Evolutionary conservation across 2,329 filamentous ascomycete genomes (phyloP).

Genomic region (Paecilomyces dactylethromorphus): DNA sequence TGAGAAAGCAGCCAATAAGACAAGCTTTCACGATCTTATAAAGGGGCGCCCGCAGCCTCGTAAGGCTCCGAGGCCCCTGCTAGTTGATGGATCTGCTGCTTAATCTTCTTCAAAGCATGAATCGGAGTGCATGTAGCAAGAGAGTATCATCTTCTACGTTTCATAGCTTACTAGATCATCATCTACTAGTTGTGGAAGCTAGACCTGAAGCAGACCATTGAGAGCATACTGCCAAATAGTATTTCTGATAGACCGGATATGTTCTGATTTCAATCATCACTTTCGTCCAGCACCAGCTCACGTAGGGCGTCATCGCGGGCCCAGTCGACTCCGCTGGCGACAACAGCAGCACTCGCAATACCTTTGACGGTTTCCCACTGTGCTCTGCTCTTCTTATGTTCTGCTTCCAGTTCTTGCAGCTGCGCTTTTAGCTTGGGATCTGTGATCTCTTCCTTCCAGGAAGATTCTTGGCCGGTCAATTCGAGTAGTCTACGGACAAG

Average conservation of each 20-base stretch:
- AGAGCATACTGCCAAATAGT: background rate
- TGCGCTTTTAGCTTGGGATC: conserved; percentile 50
- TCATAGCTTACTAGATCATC: background rate
- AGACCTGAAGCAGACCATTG: background rate
- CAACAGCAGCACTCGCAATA: conserved; percentile 69
- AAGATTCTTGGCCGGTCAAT: conserved; percentile 53
- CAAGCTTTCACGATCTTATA: background rate
- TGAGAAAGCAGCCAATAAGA: background rate
- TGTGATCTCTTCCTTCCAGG: conserved; percentile 45
- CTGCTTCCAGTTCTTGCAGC: conserved; percentile 52
- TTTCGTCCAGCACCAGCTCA: conserved; percentile 62
- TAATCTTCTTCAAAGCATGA: background rate
- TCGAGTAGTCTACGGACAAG: conserved; percentile 58
- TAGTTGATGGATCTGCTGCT: background rate
- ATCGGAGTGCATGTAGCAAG: background rate
- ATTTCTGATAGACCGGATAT: background rate
- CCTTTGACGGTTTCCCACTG: conserved; percentile 71
- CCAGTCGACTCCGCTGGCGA: conserved; percentile 80
- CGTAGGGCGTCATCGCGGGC: conserved; percentile 60
- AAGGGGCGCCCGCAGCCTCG: background rate
- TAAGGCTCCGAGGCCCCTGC: background rate
- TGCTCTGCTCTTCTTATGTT: conserved; percentile 57
- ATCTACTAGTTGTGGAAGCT: background rate
- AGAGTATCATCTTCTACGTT: background rate
- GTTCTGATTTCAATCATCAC: conserved; percentile 44